Percentiles rank a stretch among this genome's conserved stretches.
Evolutionary conservation across 2,329 filamentous ascomycete species (phyloP).

Genomic region (Claviceps sp.): DNA sequence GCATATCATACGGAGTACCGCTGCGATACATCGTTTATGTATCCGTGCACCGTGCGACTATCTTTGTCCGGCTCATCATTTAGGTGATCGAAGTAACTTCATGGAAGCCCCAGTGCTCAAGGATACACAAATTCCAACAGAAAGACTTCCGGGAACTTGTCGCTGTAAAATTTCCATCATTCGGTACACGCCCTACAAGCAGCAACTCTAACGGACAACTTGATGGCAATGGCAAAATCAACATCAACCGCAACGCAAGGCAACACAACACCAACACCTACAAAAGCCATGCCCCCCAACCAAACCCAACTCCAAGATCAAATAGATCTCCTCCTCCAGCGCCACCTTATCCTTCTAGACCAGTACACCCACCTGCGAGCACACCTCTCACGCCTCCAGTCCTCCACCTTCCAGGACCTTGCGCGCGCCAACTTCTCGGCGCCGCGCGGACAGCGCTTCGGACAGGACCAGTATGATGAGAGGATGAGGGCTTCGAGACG

Average conservation of each 20-base stretch:
- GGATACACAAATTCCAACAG: no score
- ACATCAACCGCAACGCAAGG: background rate
- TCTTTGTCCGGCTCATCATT: no score
- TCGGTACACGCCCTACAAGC: no score
- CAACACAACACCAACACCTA: background rate
- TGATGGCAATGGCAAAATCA: no score
- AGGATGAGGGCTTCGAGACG: constrained; percentile 51
- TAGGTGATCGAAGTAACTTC: no score
- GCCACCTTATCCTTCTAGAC: constrained; percentile 53
- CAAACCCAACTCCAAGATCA: constrained; percentile 13
- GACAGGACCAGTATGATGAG: constrained; percentile 58
- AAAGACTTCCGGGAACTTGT: no score
- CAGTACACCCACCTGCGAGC: constrained; percentile 49
- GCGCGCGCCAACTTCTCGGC: constrained; percentile 65
- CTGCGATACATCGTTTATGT: no score
- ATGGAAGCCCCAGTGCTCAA: no score
- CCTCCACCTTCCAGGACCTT: constrained; percentile 43
- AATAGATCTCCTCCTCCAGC: constrained; percentile 51
- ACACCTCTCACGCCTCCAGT: constrained; percentile 39
- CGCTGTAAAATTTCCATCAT: no score
- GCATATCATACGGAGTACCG: no score
- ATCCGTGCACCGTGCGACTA: no score
- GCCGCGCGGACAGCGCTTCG: constrained; percentile 50
- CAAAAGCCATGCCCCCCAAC: constrained; percentile 2
- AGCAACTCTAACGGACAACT: no score